These are phyloP conservation scores for Entomortierella chlamydospora DNA, from an alignment of 192 early-diverging fungal species.

Conservation along the genomic window DNA sequence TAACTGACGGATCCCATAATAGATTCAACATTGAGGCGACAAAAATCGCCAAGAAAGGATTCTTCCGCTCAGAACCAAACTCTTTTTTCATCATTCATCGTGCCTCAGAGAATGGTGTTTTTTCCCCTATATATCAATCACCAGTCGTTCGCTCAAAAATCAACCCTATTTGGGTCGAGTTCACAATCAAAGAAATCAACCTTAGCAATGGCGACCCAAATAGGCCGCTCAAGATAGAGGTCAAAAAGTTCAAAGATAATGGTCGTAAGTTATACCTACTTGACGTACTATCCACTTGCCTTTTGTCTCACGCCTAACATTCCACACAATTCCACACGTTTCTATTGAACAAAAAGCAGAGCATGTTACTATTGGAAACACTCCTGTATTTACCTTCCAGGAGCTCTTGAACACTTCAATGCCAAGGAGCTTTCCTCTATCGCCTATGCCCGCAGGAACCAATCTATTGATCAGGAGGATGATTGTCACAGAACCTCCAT, in stretches of 20 bases:
- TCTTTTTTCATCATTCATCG: slow-evolving; percentile 55
- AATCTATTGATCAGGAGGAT: slow-evolving; percentile 45
- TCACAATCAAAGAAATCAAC: slow-evolving; percentile 44
- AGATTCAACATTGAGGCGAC: slow-evolving; percentile 51
- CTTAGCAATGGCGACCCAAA: slow-evolving; percentile 56
- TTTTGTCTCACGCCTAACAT: not conserved
- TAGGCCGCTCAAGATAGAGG: slow-evolving; percentile 43
- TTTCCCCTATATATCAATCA: slow-evolving; percentile 52
- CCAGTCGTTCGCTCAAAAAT: slow-evolving; percentile 21
- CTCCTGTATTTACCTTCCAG: slow-evolving; percentile 32
- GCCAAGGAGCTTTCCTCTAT: slow-evolving; percentile 42
- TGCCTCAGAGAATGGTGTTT: slow-evolving; percentile 52
- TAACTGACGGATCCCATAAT: not conserved
- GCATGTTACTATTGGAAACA: slow-evolving; percentile 42
- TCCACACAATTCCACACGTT: no score
- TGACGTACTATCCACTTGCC: not conserved
- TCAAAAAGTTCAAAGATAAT: slow-evolving; percentile 50
- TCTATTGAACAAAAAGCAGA: slow-evolving; percentile 32
- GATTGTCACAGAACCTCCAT: slow-evolving; percentile 54
- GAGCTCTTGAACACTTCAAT: slow-evolving; percentile 23
- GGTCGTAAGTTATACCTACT: slow-evolving; percentile 34
- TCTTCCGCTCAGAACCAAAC: slow-evolving; percentile 50
- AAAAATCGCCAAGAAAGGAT: slow-evolving; percentile 38
- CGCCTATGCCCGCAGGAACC: slow-evolving; percentile 37
- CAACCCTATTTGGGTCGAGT: slow-evolving; percentile 46